A percentile compares a stretch with the other conserved stretches of the same genome.
Evolutionary conservation across 176 grass and related monocot genomes (phyloP).

Genomic region (Bothriochloa decipiens): DNA sequence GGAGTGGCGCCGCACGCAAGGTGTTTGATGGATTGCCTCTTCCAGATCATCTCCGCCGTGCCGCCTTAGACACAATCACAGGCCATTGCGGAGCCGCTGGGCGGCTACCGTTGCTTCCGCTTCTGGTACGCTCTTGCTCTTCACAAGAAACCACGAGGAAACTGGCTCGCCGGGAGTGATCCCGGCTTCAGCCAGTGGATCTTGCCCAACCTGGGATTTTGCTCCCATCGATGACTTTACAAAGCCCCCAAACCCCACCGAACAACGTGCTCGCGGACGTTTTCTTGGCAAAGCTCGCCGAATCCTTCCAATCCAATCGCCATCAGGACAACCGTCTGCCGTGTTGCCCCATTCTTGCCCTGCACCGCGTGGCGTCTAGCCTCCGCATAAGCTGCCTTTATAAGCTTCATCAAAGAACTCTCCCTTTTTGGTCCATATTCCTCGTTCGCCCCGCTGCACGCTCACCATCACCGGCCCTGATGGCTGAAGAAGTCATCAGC

Average conservation of each 20-base stretch:
- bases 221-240: background rate
- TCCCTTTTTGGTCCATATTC: background rate
- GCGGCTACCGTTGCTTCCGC: background rate
- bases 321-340: background rate
- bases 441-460: background rate
- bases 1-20: constrained; percentile 30
- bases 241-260: background rate
- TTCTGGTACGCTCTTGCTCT: background rate
- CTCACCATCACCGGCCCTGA: background rate
- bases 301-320: background rate
- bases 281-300: background rate
- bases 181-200: background rate
- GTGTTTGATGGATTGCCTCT: constrained; percentile 32
- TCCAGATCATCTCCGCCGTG: background rate
- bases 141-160: constrained; percentile 31
- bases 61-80: too few relatives aligned
- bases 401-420: background rate
- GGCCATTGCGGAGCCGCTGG: too few relatives aligned
- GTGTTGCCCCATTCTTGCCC: background rate
- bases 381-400: background rate
- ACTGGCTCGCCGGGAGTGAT: background rate
- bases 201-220: background rate
- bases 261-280: background rate
- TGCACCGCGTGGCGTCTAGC: constrained; percentile 1
- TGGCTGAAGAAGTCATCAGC: constrained; percentile 35